Conservation (phyloP, 2,329 filamentous ascomycete species). For the Apiospora pterosperma region DNA sequence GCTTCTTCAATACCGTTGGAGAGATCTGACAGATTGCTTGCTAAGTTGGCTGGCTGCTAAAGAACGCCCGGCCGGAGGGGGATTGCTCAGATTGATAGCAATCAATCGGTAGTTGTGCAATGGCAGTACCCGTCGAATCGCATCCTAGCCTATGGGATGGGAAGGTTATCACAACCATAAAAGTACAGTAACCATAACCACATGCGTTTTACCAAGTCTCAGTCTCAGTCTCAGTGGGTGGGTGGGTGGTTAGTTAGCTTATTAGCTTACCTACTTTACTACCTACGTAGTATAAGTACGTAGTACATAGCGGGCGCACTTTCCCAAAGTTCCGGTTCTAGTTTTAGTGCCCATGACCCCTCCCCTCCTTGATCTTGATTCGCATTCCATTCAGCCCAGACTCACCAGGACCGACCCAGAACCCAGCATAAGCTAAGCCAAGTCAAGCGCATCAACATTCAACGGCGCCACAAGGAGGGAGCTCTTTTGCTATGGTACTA, state of each 20-base stretch:
- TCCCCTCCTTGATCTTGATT: slow-evolving; percentile 2
- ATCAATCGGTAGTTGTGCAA: background rate
- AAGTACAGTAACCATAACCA: too few species aligned
- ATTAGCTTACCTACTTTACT: too few species aligned
- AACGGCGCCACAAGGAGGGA: background rate
- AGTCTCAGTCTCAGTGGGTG: background rate
- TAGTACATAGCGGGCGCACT: background rate
- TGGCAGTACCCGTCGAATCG: background rate
- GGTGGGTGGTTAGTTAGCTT: background rate
- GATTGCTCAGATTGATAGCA: background rate
- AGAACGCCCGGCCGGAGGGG: too few species aligned
- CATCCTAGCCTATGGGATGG: background rate
- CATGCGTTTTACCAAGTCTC: background rate
- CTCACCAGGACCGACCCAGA: too few species aligned
- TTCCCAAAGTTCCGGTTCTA: background rate
- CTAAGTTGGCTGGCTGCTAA: too few species aligned
- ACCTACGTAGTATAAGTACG: too few species aligned
- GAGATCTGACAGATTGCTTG: too few species aligned
- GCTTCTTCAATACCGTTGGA: too few species aligned
- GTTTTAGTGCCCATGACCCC: background rate
- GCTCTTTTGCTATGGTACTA: too few species aligned
- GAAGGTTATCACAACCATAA: background rate
- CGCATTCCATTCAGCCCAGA: background rate
- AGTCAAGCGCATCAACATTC: background rate
- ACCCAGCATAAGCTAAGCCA: too few species aligned